Percentiles rank a stretch among this genome's conserved stretches.
phyloP scores from a whole-genome alignment of 2,329 filamentous ascomycete genomes.

The Acrodontium crateriforme region DNA sequence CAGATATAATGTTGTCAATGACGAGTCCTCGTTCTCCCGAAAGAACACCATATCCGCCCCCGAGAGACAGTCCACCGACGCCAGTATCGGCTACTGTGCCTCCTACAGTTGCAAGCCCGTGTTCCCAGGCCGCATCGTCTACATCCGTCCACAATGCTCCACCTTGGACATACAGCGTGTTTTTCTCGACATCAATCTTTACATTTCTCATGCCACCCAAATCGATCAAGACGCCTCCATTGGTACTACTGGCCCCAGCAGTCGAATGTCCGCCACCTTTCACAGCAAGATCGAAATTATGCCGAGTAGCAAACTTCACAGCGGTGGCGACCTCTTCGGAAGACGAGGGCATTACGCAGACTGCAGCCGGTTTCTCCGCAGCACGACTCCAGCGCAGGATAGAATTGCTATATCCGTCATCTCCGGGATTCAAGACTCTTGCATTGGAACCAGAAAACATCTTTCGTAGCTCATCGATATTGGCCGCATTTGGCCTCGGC shows the following conservation, averaged over 20 bases:
- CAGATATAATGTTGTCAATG: slow-evolving; percentile 35
- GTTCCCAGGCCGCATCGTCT: slow-evolving; percentile 35
- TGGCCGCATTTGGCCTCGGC: no score
- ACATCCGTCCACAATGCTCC: slow-evolving; percentile 15
- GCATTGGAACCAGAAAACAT: slow-evolving; percentile 7
- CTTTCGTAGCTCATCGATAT: slow-evolving; percentile 8
- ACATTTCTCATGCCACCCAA: slow-evolving; percentile 38
- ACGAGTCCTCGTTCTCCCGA: slow-evolving; percentile 41
- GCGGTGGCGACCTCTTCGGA: slow-evolving; percentile 29
- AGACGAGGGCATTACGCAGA: slow-evolving; percentile 31
- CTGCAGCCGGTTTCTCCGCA: slow-evolving; percentile 22
- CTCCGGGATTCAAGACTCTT: slow-evolving; percentile 6
- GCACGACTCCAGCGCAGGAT: slow-evolving; percentile 14
- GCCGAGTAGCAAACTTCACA: slow-evolving; percentile 31
- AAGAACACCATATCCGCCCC: slow-evolving; percentile 27
- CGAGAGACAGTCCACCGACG: slow-evolving; percentile 44
- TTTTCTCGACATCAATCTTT: slow-evolving; percentile 30
- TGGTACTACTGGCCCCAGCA: slow-evolving; percentile 35
- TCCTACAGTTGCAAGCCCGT: slow-evolving; percentile 45
- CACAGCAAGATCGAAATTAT: slow-evolving; percentile 36
- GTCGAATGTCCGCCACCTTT: slow-evolving; percentile 45
- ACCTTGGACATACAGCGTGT: slow-evolving; percentile 13
- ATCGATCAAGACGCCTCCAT: slow-evolving; percentile 43
- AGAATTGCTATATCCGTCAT: slow-evolving; percentile 9
- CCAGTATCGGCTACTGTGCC: slow-evolving; percentile 51